These are phyloP conservation scores for Kwoniella sp. DNA, from an alignment of 768 basidiomycete genomes.

Conservation along the genomic window DNA sequence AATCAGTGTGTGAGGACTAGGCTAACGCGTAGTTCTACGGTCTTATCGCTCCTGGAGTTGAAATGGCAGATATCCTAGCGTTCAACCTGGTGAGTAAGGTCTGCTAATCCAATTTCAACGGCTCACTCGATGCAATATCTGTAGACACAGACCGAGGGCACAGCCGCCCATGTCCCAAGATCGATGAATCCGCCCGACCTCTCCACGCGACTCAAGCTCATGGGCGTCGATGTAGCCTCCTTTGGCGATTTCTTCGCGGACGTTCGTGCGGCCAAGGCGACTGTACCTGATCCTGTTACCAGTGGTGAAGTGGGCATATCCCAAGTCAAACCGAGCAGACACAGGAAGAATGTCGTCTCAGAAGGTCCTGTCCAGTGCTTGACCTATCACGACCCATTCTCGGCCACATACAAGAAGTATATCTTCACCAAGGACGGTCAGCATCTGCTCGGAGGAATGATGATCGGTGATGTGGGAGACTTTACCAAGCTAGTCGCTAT, in stretches of 20 bases:
- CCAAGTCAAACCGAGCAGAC: slow-evolving; percentile 25
- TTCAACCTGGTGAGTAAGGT: slow-evolving; percentile 65
- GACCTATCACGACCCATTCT: slow-evolving; percentile 72
- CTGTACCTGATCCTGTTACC: slow-evolving; percentile 29
- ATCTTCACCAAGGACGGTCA: slow-evolving; percentile 73
- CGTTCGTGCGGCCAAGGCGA: slow-evolving; percentile 49
- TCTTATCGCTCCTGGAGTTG: slow-evolving; percentile 69
- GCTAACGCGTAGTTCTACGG: slow-evolving; percentile 59
- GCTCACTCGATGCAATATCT: too few species aligned
- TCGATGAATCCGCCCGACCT: slow-evolving; percentile 68
- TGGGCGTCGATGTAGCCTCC: slow-evolving; percentile 62
- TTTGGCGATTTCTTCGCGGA: slow-evolving; percentile 71
- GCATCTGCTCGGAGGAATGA: slow-evolving; percentile 73
- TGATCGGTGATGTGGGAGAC: slow-evolving; percentile 73
- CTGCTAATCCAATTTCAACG: too few species aligned
- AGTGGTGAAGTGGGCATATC: slow-evolving; percentile 29
- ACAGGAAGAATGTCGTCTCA: slow-evolving; percentile 31
- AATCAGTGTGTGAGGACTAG: not conserved
- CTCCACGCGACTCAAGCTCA: slow-evolving; percentile 70
- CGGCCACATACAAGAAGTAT: slow-evolving; percentile 73
- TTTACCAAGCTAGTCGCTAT: slow-evolving; percentile 71
- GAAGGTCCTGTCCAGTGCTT: slow-evolving; percentile 64
- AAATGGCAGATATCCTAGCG: slow-evolving; percentile 72
- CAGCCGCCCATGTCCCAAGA: slow-evolving; percentile 56
- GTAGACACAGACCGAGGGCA: slow-evolving; percentile 60